These are phyloP conservation scores for Rhizopogon vulgaris DNA, from an alignment of 768 basidiomycete genomes.

Conservation along the genomic window DNA sequence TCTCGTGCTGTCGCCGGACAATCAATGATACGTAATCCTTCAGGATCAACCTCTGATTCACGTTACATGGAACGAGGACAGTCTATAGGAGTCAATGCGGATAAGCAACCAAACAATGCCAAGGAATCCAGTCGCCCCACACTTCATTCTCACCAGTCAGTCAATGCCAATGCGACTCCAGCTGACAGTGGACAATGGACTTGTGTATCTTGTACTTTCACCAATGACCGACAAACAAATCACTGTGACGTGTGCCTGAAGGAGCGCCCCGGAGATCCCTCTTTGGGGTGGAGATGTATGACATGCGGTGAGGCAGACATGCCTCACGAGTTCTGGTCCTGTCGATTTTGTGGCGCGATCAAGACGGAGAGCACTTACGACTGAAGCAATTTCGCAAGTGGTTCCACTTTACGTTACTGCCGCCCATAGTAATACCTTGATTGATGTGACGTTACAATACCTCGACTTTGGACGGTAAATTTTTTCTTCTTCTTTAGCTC, in stretches of 20 bases:
- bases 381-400: background rate
- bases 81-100: background rate
- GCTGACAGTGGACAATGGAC: conserved; percentile 34
- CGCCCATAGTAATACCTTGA: no score
- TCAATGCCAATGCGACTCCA: background rate
- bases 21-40: conserved; percentile 22
- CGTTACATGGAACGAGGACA: background rate
- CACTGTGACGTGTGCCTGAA: conserved; percentile 60
- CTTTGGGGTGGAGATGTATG: conserved; percentile 56
- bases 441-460: background rate
- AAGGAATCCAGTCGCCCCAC: background rate
- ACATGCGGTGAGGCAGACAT: conserved; percentile 59
- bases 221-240: conserved; percentile 43
- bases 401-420: background rate
- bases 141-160: background rate
- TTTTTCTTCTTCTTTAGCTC: background rate
- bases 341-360: conserved; percentile 63
- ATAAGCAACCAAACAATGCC: conserved; percentile 3
- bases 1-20: background rate
- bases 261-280: conserved; percentile 29
- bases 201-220: conserved; percentile 58
- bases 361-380: conserved; percentile 33
- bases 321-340: conserved; percentile 67
- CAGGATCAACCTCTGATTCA: background rate
- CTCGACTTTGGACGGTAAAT: background rate